Evolutionary conservation across 139 green algal genomes (phyloP), one percentile per base, ranked within the genome.

Genomic region (Ostreobium quekettii): DNA sequence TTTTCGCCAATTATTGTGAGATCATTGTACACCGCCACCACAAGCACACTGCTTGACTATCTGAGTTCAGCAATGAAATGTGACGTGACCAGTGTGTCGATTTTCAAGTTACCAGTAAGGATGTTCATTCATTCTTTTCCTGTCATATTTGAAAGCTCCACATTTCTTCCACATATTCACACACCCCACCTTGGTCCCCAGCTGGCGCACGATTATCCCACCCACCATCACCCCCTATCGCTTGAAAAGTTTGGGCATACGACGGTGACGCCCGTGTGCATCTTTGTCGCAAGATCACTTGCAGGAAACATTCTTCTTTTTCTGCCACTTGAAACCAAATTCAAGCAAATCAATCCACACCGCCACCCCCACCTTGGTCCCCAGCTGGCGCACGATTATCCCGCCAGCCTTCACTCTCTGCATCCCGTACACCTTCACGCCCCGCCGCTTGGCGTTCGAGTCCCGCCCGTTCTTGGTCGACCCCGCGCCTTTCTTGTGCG

Each of bases 401-500:
- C 85, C 90, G 11, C 93, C 93, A 4, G 93, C 85, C 60, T 87
- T 89, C 8, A 97, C 82, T 28, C 87, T 79, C 83, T 99, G 91
- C 28, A 88, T 90, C 53, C 93, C 93, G 73, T 93, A 98, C 39
- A 95, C 85, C 86, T 99, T 99, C 7, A 98, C 84, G 19, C 93
- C 93, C 24, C 91, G 78, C 38, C 86, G 74, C 82, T 98, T 86
- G 32, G 85, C 70, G 32, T 90, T 86, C 7, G 90, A 97, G 74
- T 99, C 93, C 47, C 93, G 80, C 30, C 93, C 93, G 81, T 98
- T 99, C 85, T 99, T 99, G 28, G 91, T 97, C 38, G 84, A 95
- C 29, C 93, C 93, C 11, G 85, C 79, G 74, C 88, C 86, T 66
- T 93, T 94, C 67, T 95, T 93, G 82, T 94, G 87, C 28, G 87